phyloP scores from a whole-genome alignment of 2,329 filamentous ascomycete species.

The Sclerotinia minor region DNA sequence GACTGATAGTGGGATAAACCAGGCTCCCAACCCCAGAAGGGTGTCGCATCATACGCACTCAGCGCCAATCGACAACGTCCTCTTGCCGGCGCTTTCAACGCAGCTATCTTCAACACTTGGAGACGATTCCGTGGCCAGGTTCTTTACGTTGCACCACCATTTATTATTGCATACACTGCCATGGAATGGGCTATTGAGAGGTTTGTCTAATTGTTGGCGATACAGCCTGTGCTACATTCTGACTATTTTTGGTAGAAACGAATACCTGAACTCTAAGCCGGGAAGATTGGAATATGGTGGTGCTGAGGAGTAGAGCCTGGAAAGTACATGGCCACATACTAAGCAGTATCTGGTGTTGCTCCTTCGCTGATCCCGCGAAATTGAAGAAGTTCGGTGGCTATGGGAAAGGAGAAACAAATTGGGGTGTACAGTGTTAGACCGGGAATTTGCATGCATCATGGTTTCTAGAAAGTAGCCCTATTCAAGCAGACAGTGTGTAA shows the following conservation, averaged over 20 bases:
- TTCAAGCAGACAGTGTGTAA: not conserved
- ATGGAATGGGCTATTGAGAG: constrained; percentile 91
- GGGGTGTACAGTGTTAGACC: constrained; percentile 39
- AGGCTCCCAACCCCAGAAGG: constrained; percentile 63
- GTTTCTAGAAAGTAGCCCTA: constrained; percentile 20
- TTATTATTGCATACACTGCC: constrained; percentile 74
- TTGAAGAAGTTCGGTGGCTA: constrained; percentile 26
- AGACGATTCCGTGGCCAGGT: constrained; percentile 83
- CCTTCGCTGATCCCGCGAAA: constrained; percentile 32
- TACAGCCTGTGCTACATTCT: not conserved
- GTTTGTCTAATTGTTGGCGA: constrained; percentile 55
- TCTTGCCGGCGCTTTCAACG: constrained; percentile 73
- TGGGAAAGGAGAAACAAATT: constrained; percentile 26
- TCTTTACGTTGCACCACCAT: constrained; percentile 81
- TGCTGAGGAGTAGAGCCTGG: constrained; percentile 41
- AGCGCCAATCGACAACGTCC: constrained; percentile 87
- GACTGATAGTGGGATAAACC: constrained; percentile 38
- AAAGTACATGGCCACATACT: constrained; percentile 28
- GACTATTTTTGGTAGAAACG: constrained; percentile 56
- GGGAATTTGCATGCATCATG: constrained; percentile 31
- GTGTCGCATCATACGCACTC: constrained; percentile 70
- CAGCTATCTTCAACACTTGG: constrained; percentile 94
- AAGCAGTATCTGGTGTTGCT: constrained; percentile 35
- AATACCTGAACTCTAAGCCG: constrained; percentile 78
- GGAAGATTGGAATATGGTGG: constrained; percentile 58